Evolutionary conservation across 176 grass and related monocot species (phyloP).

Genomic region (Elymus sibiricus): DNA sequence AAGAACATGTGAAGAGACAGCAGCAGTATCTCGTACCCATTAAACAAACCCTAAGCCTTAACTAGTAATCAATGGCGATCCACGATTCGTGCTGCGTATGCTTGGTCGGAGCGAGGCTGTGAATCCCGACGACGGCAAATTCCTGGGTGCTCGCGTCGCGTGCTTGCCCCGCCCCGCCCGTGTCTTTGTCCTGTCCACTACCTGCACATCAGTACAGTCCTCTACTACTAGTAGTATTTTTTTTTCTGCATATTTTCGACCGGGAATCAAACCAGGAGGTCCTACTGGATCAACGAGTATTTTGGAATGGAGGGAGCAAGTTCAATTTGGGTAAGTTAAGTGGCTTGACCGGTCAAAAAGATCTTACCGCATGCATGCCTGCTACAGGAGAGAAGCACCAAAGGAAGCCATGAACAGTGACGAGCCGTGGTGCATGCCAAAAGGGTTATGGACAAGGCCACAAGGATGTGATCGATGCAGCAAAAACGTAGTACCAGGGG

Average conservation of each 20-base stretch:
- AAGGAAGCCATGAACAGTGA: slow-evolving; percentile 28
- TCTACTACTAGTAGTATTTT: no score
- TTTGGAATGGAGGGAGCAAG: no score
- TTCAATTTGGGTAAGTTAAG: background rate
- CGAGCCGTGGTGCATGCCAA: slow-evolving; percentile 18
- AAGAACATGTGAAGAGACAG: background rate
- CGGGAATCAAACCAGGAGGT: background rate
- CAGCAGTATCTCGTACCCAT: background rate
- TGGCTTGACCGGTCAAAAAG: slow-evolving; percentile 20
- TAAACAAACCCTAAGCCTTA: slow-evolving; percentile 44
- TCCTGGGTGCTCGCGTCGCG: slow-evolving; percentile 7
- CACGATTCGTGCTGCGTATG: slow-evolving; percentile 48
- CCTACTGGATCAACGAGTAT: background rate
- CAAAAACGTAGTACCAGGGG: background rate
- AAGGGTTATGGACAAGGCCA: slow-evolving; percentile 19
- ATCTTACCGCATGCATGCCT: background rate
- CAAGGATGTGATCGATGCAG: slow-evolving; percentile 15
- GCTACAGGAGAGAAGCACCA: slow-evolving; percentile 12
- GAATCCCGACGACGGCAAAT: slow-evolving; percentile 31
- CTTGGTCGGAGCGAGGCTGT: slow-evolving; percentile 20
- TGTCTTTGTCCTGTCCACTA: background rate
- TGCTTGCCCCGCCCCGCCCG: background rate
- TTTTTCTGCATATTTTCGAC: no score
- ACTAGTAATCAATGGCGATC: slow-evolving; percentile 52
- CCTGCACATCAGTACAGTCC: background rate